phyloP scores from a whole-genome alignment of 495 filamentous ascomycete species.

The Trypethelium eluteriae region DNA sequence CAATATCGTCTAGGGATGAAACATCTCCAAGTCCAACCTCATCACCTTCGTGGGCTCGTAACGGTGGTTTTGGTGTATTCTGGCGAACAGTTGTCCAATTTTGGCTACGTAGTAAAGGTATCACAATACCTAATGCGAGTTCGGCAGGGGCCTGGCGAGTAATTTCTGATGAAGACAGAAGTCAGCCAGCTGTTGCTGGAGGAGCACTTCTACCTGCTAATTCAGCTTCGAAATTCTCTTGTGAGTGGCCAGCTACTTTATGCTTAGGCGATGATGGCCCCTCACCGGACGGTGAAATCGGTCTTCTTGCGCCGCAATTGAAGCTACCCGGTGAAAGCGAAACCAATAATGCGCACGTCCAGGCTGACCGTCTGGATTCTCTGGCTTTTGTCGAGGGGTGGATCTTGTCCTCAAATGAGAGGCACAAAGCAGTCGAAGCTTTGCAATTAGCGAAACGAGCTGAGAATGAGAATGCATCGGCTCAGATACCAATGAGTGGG shows the following conservation, averaged over 20 bases:
- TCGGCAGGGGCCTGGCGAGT: background rate
- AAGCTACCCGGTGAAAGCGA: background rate
- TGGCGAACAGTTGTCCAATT: background rate
- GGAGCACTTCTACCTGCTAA: background rate
- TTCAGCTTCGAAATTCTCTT: background rate
- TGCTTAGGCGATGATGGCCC: constrained; percentile 21
- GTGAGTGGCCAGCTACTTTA: constrained; percentile 21
- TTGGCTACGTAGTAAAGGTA: constrained; percentile 3
- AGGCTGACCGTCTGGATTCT: constrained; percentile 42
- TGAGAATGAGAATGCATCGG: constrained; percentile 26
- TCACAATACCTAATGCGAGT: background rate
- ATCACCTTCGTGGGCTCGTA: background rate
- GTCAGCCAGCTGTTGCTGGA: background rate
- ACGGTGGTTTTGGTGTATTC: background rate
- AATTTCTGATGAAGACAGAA: background rate
- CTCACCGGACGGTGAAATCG: background rate
- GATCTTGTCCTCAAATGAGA: constrained; percentile 45
- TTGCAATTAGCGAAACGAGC: constrained; percentile 49
- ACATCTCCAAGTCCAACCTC: background rate
- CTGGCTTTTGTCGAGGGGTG: constrained; percentile 62
- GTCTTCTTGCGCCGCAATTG: background rate
- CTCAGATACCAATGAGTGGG: background rate
- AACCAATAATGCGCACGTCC: background rate
- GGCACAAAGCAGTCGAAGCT: constrained; percentile 41
- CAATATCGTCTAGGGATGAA: background rate